Conservation (phyloP, 1,284 basidiomycete genomes). For the Entoloma clypeatum region DNA sequence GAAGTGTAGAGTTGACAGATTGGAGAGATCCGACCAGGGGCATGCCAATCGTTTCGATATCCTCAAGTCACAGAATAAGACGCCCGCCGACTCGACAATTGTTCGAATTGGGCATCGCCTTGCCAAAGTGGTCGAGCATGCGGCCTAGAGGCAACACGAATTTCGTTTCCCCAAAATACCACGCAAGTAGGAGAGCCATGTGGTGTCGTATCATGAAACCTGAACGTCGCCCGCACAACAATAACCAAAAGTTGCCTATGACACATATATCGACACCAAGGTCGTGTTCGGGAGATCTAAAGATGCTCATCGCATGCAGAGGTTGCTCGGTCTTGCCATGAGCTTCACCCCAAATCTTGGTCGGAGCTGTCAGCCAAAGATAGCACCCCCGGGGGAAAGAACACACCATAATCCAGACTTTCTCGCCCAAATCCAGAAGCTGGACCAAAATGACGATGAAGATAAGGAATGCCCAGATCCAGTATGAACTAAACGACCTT, state of each 20-base stretch:
- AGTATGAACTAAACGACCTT: constrained; percentile 48
- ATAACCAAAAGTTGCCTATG: constrained; percentile 46
- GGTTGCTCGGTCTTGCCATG: constrained; percentile 35
- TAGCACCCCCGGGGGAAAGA: not conserved
- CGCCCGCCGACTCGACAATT: too few species aligned
- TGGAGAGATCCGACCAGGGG: constrained; percentile 69
- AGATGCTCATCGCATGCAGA: constrained; percentile 24
- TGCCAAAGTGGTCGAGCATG: constrained; percentile 65
- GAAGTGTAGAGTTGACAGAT: constrained; percentile 65
- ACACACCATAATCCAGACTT: constrained; percentile 71
- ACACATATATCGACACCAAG: constrained; percentile 31
- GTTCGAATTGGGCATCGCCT: constrained; percentile 34
- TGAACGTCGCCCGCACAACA: constrained; percentile 58
- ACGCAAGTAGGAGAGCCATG: constrained; percentile 28
- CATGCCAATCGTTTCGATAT: constrained; percentile 76
- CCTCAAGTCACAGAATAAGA: constrained; percentile 32
- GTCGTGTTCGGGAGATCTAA: constrained; percentile 38
- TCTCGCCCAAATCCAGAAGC: constrained; percentile 52
- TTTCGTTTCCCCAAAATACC: not conserved
- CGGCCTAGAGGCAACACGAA: constrained; percentile 46
- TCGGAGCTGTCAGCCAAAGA: not conserved
- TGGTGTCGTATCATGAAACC: constrained; percentile 44
- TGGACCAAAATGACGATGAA: constrained; percentile 50
- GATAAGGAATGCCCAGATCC: constrained; percentile 54
- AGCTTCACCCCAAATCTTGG: constrained; percentile 59